Evolutionary conservation across 805 yeast genomes (phyloP), one percentile per base, ranked within the genome.

Genomic region (Zygoascus bituminiphila): DNA sequence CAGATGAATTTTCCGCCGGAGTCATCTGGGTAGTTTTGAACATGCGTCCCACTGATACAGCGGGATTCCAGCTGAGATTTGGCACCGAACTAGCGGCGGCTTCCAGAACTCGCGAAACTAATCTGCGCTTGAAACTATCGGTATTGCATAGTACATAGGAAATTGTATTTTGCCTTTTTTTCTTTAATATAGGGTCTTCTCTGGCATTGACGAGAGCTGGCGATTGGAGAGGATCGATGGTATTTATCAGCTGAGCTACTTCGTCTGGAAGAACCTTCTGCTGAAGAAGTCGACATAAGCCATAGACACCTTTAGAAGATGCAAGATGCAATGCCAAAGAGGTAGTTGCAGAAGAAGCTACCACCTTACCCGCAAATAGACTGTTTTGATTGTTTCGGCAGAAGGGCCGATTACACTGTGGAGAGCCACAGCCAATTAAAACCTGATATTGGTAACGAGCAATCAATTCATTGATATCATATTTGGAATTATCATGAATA

Each of bases 391-490:
- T 54, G 14, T 29, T 29, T n/a, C 21, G 22, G 29, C 58, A 54
- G 44, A 48, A 51, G 33, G 48, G 52, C 14, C 23, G 23, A 9
- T 19, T 26, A 35, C 57, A 54, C n/a, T 31, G 19, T 2, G 20
- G 17, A 39, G 45, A 49, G 10, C 31, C 46, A 29, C 57, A 54
- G 7, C 57, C 57, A 3, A 9, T 23, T 6, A 50, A 31, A n/a
- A 54, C 42, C 47, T 54, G 57, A 40, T 48, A 52, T 2, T 48
- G 17, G 44, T 54, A 54, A 15, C 51, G 44, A 5, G 52, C 51
- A 9, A 46, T 31, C 22, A 51, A 17, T 35, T 49, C 42, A 24
- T 46, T 36, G 12, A 24, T 20, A 17, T 15, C 33, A 4, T 12
- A 15, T 37, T n/a, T 36, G 9, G n/a, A 6, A 29, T 7, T 15